These are phyloP conservation scores for Daldinia grandis DNA, from an alignment of 495 filamentous ascomycete genomes.

Conservation along the genomic window DNA sequence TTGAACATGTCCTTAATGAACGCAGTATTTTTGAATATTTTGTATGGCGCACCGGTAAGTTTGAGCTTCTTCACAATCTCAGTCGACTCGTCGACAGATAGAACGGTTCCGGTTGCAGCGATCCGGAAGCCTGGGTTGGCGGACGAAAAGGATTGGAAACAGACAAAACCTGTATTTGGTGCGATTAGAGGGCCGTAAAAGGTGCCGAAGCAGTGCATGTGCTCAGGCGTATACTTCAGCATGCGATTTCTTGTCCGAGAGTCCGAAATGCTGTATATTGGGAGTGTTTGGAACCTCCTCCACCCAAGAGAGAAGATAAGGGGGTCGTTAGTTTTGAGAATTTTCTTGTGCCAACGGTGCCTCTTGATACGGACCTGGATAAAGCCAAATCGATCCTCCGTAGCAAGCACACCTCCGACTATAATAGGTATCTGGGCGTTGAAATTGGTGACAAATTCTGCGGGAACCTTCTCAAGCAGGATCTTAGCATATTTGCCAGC, in stretches of 20 bases:
- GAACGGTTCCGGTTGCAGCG: conserved; percentile 89
- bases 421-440: conserved; percentile 85
- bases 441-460: conserved; percentile 91
- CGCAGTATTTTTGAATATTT: conserved; percentile 99
- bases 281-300: conserved; percentile 91
- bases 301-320: conserved; percentile 98
- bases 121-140: conserved; percentile 92
- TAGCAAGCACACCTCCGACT: conserved; percentile 86
- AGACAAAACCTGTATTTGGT: conserved; percentile 94
- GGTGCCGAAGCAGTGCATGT: conserved; percentile 97
- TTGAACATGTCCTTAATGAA: conserved; percentile 99
- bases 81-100: conserved; percentile 89
- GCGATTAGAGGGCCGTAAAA: conserved; percentile 95
- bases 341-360: conserved; percentile 99
- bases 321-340: conserved; percentile 95
- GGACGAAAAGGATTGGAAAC: conserved; percentile 89
- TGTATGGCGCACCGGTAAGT: conserved; percentile 87
- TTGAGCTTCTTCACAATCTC: conserved; percentile 99
- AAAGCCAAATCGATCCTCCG: conserved; percentile 94
- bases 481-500: conserved; percentile 95
- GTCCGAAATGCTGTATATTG: conserved; percentile 94
- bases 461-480: conserved; percentile 85
- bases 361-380: conserved; percentile 95
- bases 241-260: conserved; percentile 92
- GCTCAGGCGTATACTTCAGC: conserved; percentile 97